Evolutionary conservation across 495 filamentous ascomycete genomes (phyloP), one percentile per base, ranked within the genome.

Genomic region (Penicillium angulare): DNA sequence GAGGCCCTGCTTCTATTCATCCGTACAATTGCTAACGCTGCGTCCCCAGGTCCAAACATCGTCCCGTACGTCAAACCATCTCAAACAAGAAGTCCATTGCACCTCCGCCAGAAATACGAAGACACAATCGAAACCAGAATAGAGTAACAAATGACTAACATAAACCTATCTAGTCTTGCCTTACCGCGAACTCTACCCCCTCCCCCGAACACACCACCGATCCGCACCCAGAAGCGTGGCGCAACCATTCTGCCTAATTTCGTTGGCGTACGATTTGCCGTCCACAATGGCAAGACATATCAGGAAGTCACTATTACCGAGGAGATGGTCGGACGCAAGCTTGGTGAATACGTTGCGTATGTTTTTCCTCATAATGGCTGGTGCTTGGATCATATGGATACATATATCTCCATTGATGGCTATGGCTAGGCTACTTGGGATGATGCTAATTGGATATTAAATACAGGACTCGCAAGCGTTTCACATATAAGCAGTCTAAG

Each of bases 301-400:
- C 67, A 88, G 52, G 95, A 97, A 66, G 76, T 97, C 24, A 76
- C 77, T 39, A 86, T 98, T 51, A 96, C 91, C 33, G 92, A 97
- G 70, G 90, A 97, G 64, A 97, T 98, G 95, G 95, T 98, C 13
- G 93, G 95, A 34, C 86, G 95, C 68, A 98, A 97, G 73, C 77
- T 98, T 62, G 93, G 93, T 53, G 95, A 97, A 75, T 98, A 96
- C 70, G 83, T 91, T 53, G 61, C 81, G 91, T 96, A 83, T 69
- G 92, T 85, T 35, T 45, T 21, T 36, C 8, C 34, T 2, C 13
- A 35, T 54, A 22, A 18, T 15, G 5, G 6, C 23, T n/a, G 9
- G 20, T 18, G 55, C 18, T 15, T 22, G 38, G 3, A 13, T 9
- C 34, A 32, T 12, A 6, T 18, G 16, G 29, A 33, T 33, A n/a